Conservation (phyloP, 2,329 filamentous ascomycete species). For the Stylonectria norvegica region DNA sequence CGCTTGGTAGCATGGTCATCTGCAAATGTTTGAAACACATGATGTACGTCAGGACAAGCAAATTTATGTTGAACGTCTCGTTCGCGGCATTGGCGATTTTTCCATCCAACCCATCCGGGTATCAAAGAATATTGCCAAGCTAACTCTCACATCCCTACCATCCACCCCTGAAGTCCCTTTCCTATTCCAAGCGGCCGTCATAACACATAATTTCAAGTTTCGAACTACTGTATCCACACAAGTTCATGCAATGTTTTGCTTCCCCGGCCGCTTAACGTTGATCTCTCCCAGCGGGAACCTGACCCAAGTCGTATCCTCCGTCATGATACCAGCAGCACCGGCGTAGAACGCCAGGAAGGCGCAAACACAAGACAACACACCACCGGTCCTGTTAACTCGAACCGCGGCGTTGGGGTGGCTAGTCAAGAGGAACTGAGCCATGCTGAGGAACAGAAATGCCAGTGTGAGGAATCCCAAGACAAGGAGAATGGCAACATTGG, state of each 20-base stretch:
- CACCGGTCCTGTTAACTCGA: slow-evolving; percentile 41
- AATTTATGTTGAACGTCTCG: too few relatives aligned
- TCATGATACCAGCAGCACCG: slow-evolving; percentile 40
- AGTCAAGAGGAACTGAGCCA: slow-evolving; percentile 51
- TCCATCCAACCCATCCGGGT: too few relatives aligned
- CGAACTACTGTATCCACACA: too few relatives aligned
- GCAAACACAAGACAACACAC: slow-evolving; percentile 36
- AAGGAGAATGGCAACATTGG: slow-evolving; percentile 55
- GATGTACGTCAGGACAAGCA: slow-evolving; percentile 1
- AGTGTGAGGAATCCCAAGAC: slow-evolving; percentile 58
- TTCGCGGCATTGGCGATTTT: too few relatives aligned
- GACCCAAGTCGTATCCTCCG: slow-evolving; percentile 39
- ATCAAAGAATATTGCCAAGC: background rate
- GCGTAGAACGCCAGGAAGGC: slow-evolving; percentile 39
- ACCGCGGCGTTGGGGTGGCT: slow-evolving; percentile 38
- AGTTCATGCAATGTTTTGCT: slow-evolving; percentile 21
- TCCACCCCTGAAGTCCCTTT: background rate
- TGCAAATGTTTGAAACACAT: background rate
- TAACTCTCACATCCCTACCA: background rate
- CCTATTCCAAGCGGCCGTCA: too few relatives aligned
- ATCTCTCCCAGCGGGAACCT: slow-evolving; percentile 40
- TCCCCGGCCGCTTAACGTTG: slow-evolving; percentile 13
- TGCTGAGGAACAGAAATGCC: slow-evolving; percentile 56
- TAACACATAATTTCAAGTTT: too few relatives aligned
- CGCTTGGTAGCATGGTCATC: background rate